These are phyloP conservation scores for Lophium mytilinum DNA, from an alignment of 495 filamentous ascomycete genomes.

Conservation along the genomic window DNA sequence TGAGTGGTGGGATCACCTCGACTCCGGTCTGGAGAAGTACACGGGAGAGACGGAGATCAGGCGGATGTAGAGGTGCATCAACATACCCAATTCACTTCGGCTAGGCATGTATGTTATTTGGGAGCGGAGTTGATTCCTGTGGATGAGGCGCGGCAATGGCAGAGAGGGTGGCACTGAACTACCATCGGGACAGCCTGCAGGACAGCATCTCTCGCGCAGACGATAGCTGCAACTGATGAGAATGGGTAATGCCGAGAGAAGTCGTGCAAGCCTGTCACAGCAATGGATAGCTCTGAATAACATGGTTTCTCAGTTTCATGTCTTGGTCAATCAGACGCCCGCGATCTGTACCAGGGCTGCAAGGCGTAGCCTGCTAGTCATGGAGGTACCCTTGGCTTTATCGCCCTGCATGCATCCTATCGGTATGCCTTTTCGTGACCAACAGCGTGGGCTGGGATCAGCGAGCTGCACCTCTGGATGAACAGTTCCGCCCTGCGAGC, in stretches of 20 bases:
- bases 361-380: slow-evolving; percentile 15
- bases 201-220: too few species aligned
- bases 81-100: too few species aligned
- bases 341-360: background rate
- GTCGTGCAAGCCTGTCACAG: too few species aligned
- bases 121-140: too few species aligned
- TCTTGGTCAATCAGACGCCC: background rate
- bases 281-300: slow-evolving; percentile 9
- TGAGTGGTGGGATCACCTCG: slow-evolving; percentile 93
- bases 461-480: background rate
- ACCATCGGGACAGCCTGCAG: too few species aligned
- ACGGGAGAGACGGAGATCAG: slow-evolving; percentile 77
- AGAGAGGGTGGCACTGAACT: too few species aligned
- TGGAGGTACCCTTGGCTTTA: slow-evolving; percentile 9
- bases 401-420: slow-evolving; percentile 6
- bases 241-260: too few species aligned
- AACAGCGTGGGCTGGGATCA: slow-evolving; percentile 6
- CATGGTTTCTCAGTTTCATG: background rate
- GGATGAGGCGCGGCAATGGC: too few species aligned
- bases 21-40: slow-evolving; percentile 72
- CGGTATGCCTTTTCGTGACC: slow-evolving; percentile 4
- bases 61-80: slow-evolving; percentile 51
- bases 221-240: too few species aligned
- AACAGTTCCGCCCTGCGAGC: too few species aligned
- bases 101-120: too few species aligned